These are phyloP conservation scores for Leptodermis oblonga DNA, from an alignment of 257 asterid genomes.

Conservation along the genomic window DNA sequence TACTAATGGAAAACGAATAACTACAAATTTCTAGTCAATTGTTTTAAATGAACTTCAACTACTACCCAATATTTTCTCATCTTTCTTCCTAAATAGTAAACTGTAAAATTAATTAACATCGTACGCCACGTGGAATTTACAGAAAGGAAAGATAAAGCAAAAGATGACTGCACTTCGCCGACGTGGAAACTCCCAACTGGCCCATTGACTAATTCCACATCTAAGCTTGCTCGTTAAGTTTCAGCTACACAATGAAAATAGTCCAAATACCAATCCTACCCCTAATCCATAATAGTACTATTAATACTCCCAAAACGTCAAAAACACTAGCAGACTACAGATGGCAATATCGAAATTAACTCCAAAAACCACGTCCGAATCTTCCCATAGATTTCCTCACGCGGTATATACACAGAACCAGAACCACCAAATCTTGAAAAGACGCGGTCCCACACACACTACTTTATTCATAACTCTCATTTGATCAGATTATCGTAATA, in stretches of 20 bases:
- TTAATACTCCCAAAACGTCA: background rate
- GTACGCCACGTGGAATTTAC: background rate
- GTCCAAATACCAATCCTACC: background rate
- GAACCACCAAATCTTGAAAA: slow-evolving; percentile 10
- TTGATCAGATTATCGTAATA: no score
- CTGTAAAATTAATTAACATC: background rate
- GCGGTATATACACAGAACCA: slow-evolving; percentile 58
- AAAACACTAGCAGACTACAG: background rate
- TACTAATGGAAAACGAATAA: no score
- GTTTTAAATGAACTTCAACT: no score
- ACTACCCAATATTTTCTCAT: no score
- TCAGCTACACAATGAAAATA: background rate
- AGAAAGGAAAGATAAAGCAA: background rate
- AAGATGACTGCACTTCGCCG: background rate
- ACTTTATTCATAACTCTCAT: background rate
- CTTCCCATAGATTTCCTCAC: slow-evolving; percentile 15
- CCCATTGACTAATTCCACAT: slow-evolving; percentile 19
- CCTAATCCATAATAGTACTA: no score
- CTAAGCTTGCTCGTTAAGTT: slow-evolving; percentile 44
- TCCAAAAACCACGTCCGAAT: background rate
- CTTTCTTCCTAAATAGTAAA: no score
- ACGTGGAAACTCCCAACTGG: slow-evolving; percentile 29
- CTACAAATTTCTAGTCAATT: no score
- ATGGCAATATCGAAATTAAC: slow-evolving; percentile 9
- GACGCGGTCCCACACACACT: slow-evolving; percentile 35